Evolutionary conservation across 75 land plant species (phyloP).

Genomic region (Chamaecyparis obtusa): DNA sequence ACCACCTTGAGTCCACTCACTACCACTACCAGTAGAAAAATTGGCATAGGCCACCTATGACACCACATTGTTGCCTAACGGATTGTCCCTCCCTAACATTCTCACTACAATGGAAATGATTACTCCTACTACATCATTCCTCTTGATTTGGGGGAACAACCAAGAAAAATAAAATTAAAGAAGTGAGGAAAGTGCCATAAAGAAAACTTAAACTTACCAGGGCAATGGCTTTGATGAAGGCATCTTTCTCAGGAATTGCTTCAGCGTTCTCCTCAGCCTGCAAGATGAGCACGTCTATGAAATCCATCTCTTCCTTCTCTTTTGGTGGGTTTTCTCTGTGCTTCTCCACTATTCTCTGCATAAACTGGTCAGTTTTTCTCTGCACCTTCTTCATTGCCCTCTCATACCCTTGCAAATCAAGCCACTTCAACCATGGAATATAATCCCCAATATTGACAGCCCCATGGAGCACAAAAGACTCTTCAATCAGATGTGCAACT

Average conservation of each 20-base stretch:
- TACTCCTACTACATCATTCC: no score
- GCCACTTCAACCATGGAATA: constrained; percentile 27
- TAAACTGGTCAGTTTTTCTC: constrained; percentile 5
- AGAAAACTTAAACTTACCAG: no score
- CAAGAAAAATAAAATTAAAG: no score
- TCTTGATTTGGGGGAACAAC: no score
- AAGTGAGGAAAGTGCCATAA: no score
- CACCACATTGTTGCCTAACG: no score
- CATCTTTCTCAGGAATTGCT: not conserved
- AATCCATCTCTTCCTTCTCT: not conserved
- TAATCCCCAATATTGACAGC: constrained; percentile 31
- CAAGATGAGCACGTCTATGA: not conserved
- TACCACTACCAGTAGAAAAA: no score
- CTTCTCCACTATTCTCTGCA: constrained; percentile 27
- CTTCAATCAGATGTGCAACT: constrained; percentile 20
- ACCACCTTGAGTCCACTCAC: no score
- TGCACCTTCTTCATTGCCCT: constrained; percentile 9
- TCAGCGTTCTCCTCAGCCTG: not conserved
- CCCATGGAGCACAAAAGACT: constrained; percentile 6
- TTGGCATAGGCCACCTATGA: no score
- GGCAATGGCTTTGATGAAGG: not conserved
- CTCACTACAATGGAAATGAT: no score
- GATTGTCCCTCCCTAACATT: no score
- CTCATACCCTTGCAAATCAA: constrained; percentile 38
- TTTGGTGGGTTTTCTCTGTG: constrained; percentile 1